These are phyloP conservation scores for Yamadazyma sp. DNA, from an alignment of 1,139 yeast species.

Conservation along the genomic window DNA sequence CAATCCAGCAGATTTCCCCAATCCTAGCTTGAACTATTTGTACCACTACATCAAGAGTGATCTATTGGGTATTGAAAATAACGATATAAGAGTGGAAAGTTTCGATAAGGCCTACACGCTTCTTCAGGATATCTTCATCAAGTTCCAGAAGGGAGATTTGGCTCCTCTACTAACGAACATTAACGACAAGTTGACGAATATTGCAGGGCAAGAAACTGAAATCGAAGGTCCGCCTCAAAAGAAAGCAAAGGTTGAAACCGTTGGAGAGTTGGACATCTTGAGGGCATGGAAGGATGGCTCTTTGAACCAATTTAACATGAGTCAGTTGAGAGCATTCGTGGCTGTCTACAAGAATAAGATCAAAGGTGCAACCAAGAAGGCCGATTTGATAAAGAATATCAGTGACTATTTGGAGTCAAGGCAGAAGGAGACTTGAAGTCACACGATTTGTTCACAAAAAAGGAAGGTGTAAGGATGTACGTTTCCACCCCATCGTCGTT, in stretches of 20 bases:
- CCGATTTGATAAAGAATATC: slow-evolving; percentile 44
- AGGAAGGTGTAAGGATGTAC: too few relatives aligned
- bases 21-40: slow-evolving; percentile 70
- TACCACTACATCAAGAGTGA: slow-evolving; percentile 65
- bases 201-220: background rate
- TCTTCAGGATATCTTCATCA: slow-evolving; percentile 4
- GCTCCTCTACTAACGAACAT: slow-evolving; percentile 16
- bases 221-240: slow-evolving; percentile 18
- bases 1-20: slow-evolving; percentile 58
- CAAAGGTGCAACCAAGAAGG: slow-evolving; percentile 37
- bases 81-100: slow-evolving; percentile 10
- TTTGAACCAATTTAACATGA: slow-evolving; percentile 36
- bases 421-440: background rate
- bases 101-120: slow-evolving; percentile 3
- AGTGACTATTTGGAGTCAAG: slow-evolving; percentile 17
- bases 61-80: slow-evolving; percentile 51
- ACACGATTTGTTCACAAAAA: too few relatives aligned
- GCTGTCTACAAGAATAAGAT: slow-evolving; percentile 32
- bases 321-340: slow-evolving; percentile 41
- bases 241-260: slow-evolving; percentile 19
- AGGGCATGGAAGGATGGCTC: slow-evolving; percentile 39
- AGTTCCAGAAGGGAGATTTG: slow-evolving; percentile 10
- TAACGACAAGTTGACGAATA: slow-evolving; percentile 10
- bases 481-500: too few relatives aligned
- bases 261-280: slow-evolving; percentile 35